phyloP scores from a whole-genome alignment of 495 filamentous ascomycete species.

The Letharia lupina region DNA sequence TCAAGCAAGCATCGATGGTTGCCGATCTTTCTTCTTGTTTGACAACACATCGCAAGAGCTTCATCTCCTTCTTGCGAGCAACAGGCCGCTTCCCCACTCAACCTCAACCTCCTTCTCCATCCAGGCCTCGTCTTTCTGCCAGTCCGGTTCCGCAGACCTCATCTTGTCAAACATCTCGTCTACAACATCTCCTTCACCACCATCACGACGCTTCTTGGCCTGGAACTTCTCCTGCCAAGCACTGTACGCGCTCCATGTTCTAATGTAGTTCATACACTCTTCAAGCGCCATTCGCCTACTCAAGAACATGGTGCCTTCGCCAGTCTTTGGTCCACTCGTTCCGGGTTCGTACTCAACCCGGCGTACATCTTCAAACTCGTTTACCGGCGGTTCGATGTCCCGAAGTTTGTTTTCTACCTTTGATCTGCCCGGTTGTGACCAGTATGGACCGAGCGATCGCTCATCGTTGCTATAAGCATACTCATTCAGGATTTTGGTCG shows the following conservation, averaged over 20 bases:
- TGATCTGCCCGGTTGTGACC: conserved; percentile 51
- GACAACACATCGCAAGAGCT: not conserved
- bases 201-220: not conserved
- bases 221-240: conserved; percentile 37
- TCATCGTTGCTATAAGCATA: conserved; percentile 23
- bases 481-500: conserved; percentile 38
- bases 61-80: conserved; percentile 13
- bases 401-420: conserved; percentile 42
- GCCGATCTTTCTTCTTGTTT: too few species aligned
- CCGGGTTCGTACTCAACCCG: conserved; percentile 50
- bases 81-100: conserved; percentile 17
- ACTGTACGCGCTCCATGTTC: conserved; percentile 49
- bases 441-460: conserved; percentile 43
- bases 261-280: conserved; percentile 45
- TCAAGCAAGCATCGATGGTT: too few species aligned
- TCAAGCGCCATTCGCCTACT: conserved; percentile 44
- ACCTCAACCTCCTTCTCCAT: conserved; percentile 17
- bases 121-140: conserved; percentile 11
- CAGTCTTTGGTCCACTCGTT: conserved; percentile 27
- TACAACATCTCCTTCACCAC: conserved; percentile 17
- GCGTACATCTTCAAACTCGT: conserved; percentile 43
- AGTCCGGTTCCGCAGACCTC: conserved; percentile 10
- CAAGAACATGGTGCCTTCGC: conserved; percentile 44
- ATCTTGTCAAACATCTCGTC: conserved; percentile 20
- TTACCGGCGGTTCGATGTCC: conserved; percentile 40